Base-by-base conservation (phyloP, 257 asterid genomes). In the Knoxia roxburghii region DNA sequence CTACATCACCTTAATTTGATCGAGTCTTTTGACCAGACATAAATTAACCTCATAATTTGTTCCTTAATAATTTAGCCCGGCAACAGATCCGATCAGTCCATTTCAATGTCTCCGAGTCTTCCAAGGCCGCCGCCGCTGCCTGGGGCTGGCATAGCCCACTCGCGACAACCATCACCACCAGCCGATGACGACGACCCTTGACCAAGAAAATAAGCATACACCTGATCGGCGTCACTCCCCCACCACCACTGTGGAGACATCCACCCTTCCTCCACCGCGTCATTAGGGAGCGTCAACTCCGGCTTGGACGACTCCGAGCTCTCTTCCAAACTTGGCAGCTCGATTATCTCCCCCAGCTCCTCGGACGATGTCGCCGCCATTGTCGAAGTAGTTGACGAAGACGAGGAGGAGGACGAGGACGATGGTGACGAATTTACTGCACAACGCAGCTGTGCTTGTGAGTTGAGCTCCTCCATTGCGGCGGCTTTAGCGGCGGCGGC, bases 301-400 rank as follows among this genome's bases (percentile, higher is more conserved):
- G 79, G 64, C 79, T 73, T 85, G 68, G 78, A 49, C 68, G 80
- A 70, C 64, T 79, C 90, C 37, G 68, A 78, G 41, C 73, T 67
- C 69, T 79, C 91, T 46, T 86, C 94, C 80, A 90, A 64, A 73
- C 87, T 86, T 70, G 96, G 97, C n/a, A 90, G 67, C 83, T 86
- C 90, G 23, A 88, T 88, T 2, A 90, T 83, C 87, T 90, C 85
- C 12, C 80, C 95, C 73, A 90, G 68, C 75, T 84, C 94, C 23
- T 89, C 94, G 13, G 86, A 72, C 45, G 69, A 72, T 4, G 78
- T 43, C 24, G 66, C 61, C 68, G 24, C 61, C 68, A 29, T 61
- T 24, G 68, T 58, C 2, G 67, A 14, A 9, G 70, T 46, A 13
- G 75, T 64, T 4, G 64, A 37, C 7, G 68, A 60, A 3, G 49